phyloP scores from a whole-genome alignment of 768 basidiomycete species.

The Cubamyces lactineus region DNA sequence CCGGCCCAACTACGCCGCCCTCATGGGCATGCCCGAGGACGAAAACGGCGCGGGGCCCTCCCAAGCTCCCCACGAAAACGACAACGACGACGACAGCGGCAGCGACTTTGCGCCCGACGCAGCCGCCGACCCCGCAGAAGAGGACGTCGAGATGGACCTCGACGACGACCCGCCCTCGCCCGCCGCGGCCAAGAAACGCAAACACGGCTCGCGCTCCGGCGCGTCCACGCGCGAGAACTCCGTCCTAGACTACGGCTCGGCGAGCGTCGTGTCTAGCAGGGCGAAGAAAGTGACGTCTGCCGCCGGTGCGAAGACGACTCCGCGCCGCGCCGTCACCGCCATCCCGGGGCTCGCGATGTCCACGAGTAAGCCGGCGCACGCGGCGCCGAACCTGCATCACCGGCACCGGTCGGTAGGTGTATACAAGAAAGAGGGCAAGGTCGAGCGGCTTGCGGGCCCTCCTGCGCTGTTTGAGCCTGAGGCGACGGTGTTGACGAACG shows the following conservation, averaged over 20 bases:
- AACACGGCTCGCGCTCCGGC: conserved; percentile 4
- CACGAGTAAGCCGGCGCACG: conserved; percentile 30
- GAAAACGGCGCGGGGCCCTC: conserved; percentile 46
- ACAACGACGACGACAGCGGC: conserved; percentile 45
- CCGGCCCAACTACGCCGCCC: conserved; percentile 51
- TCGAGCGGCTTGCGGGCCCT: conserved; percentile 58
- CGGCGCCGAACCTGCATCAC: conserved; percentile 63
- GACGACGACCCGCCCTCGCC: conserved; percentile 24
- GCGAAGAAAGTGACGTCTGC: conserved; percentile 22
- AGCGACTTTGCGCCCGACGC: conserved; percentile 62
- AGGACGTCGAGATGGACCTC: conserved; percentile 37
- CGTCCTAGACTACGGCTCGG: conserved; percentile 15
- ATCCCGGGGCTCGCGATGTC: conserved; percentile 34
- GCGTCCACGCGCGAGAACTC: conserved; percentile 22
- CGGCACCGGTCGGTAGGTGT: conserved; percentile 72
- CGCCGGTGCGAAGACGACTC: conserved; percentile 14
- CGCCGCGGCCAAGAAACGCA: conserved; percentile 24
- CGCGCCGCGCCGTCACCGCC: conserved; percentile 16
- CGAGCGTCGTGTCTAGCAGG: conserved; percentile 14
- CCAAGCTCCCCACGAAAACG: conserved; percentile 33
- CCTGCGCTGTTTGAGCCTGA: conserved; percentile 56
- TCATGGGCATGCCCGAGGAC: conserved; percentile 40
- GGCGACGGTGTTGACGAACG: conserved; percentile 52
- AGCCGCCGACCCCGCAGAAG: conserved; percentile 35
- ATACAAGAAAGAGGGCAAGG: conserved; percentile 48